Evolutionary conservation across 768 basidiomycete genomes (phyloP), one percentile per base, ranked within the genome.

Genomic region (Termitomyces bulborhizus): DNA sequence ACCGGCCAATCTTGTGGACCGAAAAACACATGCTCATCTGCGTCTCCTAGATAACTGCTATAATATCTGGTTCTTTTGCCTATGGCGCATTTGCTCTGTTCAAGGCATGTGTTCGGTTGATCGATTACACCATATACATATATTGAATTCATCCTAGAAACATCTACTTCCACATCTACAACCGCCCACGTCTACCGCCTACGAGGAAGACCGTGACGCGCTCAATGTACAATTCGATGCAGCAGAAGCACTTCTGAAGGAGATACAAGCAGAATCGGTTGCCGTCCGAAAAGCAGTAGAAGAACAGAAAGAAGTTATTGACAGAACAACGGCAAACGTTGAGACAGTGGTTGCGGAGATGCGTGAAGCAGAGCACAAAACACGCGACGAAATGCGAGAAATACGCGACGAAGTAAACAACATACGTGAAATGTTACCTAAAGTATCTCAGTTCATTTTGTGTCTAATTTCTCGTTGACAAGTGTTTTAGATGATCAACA

Each of bases 361-460:
- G 78, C 80, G 81, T 27, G 85, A 88, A 51, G 85, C 84, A 0
- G 94, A 98, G 64, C 70, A 76, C 31, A 86, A 82, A 68, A 87
- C 89, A 39, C 77, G 88, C 43, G 88, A 93, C 47, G 93, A 96
- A 67, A 86, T 98, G 82, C 82, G 89, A 29, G 91, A 94, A 74
- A 84, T 98, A 52, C 82, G 91, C 52, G 90, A 93, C 11, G 97
- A 98, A 66, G 80, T 98, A 50, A 90, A 88, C 63, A 89, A 84
- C 58, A 84, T 98, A 46, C 83, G 88, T 18, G 94, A 96, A 59
- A 86, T 95, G 84, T 70, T 99, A 16, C 97, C 97, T 5, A 93
- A 90, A 82, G 97, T 95, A 46, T 21, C 9, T 27, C n/a, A n/a
- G 53, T 57, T 18, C 36, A 18, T 37, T 56, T 46, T 12, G n/a